phyloP scores from a whole-genome alignment of 1,139 yeast genomes.

The Kodamaea ohmeri region DNA sequence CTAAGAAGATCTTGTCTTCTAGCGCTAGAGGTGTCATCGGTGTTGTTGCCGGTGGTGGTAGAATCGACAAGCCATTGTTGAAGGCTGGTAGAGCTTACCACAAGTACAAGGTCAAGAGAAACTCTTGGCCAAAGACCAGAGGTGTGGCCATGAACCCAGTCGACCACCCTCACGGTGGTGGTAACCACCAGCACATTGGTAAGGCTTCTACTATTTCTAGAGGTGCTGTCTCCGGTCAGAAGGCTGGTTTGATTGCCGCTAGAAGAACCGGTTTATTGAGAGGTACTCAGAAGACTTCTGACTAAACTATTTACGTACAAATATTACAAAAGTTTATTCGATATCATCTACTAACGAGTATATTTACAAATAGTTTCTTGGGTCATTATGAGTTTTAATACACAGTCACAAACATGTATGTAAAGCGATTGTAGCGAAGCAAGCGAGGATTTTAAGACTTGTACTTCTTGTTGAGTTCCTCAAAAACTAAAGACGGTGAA shows the following conservation, averaged over 20 bases:
- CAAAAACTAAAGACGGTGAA: neutral
- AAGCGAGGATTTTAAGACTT: too few species aligned
- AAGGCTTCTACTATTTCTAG: constrained; percentile 99
- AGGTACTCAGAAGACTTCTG: constrained; percentile 99
- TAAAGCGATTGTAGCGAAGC: too few species aligned
- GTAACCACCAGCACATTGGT: constrained; percentile 99
- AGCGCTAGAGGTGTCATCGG: constrained; percentile 99
- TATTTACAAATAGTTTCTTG: constrained; percentile 5
- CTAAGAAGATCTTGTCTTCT: constrained; percentile 93
- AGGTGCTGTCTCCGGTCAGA: constrained; percentile 99
- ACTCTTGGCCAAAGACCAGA: constrained; percentile 99
- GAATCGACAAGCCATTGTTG: constrained; percentile 98
- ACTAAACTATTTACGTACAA: constrained; percentile 24
- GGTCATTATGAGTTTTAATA: constrained; percentile 6
- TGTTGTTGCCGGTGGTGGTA: constrained; percentile 99
- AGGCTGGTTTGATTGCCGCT: constrained; percentile 99
- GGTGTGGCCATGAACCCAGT: constrained; percentile 98
- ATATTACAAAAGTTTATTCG: constrained; percentile 4
- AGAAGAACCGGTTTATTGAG: constrained; percentile 99
- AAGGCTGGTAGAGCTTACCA: constrained; percentile 99
- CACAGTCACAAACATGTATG: too few species aligned
- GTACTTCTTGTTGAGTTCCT: neutral
- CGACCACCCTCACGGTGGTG: constrained; percentile 99
- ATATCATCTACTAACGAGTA: constrained; percentile 4
- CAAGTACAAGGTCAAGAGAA: constrained; percentile 98